Evolutionary conservation across 2,329 filamentous ascomycete species (phyloP), one percentile per base, ranked within the genome.

Genomic region (Phialocephala subalpina): DNA sequence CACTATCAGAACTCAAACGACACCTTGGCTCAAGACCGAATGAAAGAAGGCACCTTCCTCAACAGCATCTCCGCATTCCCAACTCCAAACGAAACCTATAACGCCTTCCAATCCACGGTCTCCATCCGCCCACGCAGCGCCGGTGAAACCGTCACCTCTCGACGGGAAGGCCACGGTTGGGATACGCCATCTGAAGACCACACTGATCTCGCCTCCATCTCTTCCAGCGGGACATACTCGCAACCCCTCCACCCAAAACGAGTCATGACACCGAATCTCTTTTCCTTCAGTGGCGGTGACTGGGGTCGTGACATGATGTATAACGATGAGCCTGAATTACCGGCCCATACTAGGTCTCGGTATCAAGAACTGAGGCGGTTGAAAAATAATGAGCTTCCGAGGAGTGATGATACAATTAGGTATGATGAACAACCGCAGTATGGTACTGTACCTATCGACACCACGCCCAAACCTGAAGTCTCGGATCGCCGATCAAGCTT

Each of bases 1-100:
- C 80, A 81, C 16, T 83, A 81, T 65, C 80, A 86, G 67, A 81
- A 80, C 57, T 87, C 85, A 0, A 80, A 82, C 61, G 85, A 87
- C 52, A 82, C 81, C 0, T 73, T 85, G 20, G 58, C 63, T 52
- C 55, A 70, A 40, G 45, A 60, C 18, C 65, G 65, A 18, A 58
- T 27, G 16, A 64, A 67, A 33, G 62, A 71, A 7, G 53, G 49
- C 2, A 71, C 66, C 12, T 72, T 71, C 42, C 59, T 73, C n/a
- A 65, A 68, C 22, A 70, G 62, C 52, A 71, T 67, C n/a, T 69
- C 71, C 27, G 66, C 68, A 9, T 71, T 71, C 52, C 67, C 66
- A 2, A 58, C 49, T 16, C 64, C 66, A 36, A 38, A 29, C 16
- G 49, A 59, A 16, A 63, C 67, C 8, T 62, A 66, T 12, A 65